Evolutionary conservation across 495 filamentous ascomycete genomes (phyloP).

Genomic region (Penicillium manginii): DNA sequence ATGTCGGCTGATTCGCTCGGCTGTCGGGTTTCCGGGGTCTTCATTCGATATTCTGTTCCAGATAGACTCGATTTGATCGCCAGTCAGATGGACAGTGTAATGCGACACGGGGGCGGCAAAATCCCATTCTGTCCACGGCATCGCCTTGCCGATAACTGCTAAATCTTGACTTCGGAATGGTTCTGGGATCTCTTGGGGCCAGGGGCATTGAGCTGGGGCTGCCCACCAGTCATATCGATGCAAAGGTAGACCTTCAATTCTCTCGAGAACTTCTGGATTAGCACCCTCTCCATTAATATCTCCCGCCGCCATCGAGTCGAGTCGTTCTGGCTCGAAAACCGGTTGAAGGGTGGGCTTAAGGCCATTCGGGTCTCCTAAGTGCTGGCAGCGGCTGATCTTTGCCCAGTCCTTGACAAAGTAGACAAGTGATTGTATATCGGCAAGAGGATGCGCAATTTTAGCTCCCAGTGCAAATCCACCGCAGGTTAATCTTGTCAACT

Average conservation of each 20-base stretch:
- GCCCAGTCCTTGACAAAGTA: slow-evolving; percentile 53
- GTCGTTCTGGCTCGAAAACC: slow-evolving; percentile 30
- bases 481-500: slow-evolving; percentile 42
- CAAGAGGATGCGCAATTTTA: slow-evolving; percentile 49
- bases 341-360: slow-evolving; percentile 18
- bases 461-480: slow-evolving; percentile 48
- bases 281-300: slow-evolving; percentile 31
- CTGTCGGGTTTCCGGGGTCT: background rate
- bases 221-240: slow-evolving; percentile 42
- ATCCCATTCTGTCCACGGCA: slow-evolving; percentile 37
- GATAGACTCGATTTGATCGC: slow-evolving; percentile 20
- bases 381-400: slow-evolving; percentile 23
- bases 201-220: slow-evolving; percentile 14
- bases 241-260: slow-evolving; percentile 24
- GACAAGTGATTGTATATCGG: slow-evolving; percentile 51
- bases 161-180: slow-evolving; percentile 17
- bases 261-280: slow-evolving; percentile 20
- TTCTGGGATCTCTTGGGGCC: slow-evolving; percentile 17
- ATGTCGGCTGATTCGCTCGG: slow-evolving; percentile 30
- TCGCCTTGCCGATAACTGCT: slow-evolving; percentile 17
- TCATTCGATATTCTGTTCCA: slow-evolving; percentile 11
- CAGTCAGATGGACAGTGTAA: slow-evolving; percentile 29
- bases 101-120: slow-evolving; percentile 21
- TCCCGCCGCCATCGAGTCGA: slow-evolving; percentile 33
- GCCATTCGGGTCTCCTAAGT: slow-evolving; percentile 4